A percentile compares a stretch with the other conserved stretches of the same genome.
phyloP scores from a whole-genome alignment of 352 stramenopile species.

The Phytophthora fragariae region DNA sequence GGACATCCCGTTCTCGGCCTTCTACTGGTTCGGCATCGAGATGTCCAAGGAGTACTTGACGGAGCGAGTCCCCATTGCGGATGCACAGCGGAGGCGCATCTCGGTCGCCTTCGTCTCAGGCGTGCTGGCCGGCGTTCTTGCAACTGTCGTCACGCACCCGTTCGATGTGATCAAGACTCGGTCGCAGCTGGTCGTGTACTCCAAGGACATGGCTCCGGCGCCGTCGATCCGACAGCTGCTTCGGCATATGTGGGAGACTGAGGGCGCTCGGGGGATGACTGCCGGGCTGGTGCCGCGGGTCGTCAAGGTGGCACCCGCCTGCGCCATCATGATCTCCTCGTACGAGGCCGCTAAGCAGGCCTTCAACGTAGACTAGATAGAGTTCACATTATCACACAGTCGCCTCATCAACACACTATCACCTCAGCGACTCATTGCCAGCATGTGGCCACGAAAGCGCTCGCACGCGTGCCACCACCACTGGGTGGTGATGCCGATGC shows the following conservation, averaged over 20 bases:
- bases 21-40: constrained; percentile 96
- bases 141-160: constrained; percentile 92
- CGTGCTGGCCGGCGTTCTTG: constrained; percentile 80
- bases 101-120: constrained; percentile 87
- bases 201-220: constrained; percentile 28
- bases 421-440: no score
- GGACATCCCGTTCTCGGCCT: constrained; percentile 95
- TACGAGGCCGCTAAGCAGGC: constrained; percentile 77
- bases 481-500: constrained; percentile 6
- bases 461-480: not conserved
- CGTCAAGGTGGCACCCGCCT: constrained; percentile 77
- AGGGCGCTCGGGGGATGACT: constrained; percentile 54
- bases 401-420: constrained; percentile 1
- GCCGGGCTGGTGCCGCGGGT: constrained; percentile 64
- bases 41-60: constrained; percentile 65
- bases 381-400: not conserved
- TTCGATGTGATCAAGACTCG: constrained; percentile 97
- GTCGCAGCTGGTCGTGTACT: constrained; percentile 70
- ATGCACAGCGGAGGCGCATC: constrained; percentile 45
- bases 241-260: constrained; percentile 49
- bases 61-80: constrained; percentile 32
- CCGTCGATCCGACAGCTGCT: constrained; percentile 56
- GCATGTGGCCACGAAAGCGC: not conserved
- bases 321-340: constrained; percentile 83
- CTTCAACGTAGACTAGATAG: constrained; percentile 44